Conservation (phyloP, 768 basidiomycete genomes). For the Hebeloma cylindrosporum region DNA sequence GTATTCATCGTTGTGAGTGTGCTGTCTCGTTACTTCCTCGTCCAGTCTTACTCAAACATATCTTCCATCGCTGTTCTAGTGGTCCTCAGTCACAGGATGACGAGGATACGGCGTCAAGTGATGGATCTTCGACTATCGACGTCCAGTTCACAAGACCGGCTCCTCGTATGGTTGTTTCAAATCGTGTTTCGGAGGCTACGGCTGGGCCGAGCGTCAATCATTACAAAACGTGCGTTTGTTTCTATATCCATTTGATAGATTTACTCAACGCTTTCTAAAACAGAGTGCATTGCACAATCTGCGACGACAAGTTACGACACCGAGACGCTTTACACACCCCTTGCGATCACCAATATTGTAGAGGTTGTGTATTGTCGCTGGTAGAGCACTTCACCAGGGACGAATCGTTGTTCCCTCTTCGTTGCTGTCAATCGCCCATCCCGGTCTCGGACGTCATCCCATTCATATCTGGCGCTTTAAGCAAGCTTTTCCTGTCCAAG, state of each 20-base stretch:
- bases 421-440: slow-evolving; percentile 46
- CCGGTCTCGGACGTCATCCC: slow-evolving; percentile 14
- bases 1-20: too few relatives aligned
- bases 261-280: background rate
- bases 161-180: background rate
- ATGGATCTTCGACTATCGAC: too few relatives aligned
- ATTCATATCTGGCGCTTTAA: slow-evolving; percentile 26
- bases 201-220: slow-evolving; percentile 18
- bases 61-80: background rate
- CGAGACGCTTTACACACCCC: slow-evolving; percentile 34
- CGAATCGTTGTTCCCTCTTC: slow-evolving; percentile 51
- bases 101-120: too few relatives aligned
- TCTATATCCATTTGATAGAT: background rate
- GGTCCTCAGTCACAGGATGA: too few relatives aligned
- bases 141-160: background rate
- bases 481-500: slow-evolving; percentile 40
- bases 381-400: slow-evolving; percentile 44
- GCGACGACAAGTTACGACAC: slow-evolving; percentile 33
- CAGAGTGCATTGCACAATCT: slow-evolving; percentile 41
- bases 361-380: slow-evolving; percentile 41
- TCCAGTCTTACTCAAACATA: background rate
- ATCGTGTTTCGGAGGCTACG: background rate
- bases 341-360: slow-evolving; percentile 50
- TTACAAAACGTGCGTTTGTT: slow-evolving; percentile 7
- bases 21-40: background rate